Evolutionary conservation across 176 grass and related monocot genomes (phyloP), one percentile per base, ranked within the genome.

Genomic region (Carex kokanica): DNA sequence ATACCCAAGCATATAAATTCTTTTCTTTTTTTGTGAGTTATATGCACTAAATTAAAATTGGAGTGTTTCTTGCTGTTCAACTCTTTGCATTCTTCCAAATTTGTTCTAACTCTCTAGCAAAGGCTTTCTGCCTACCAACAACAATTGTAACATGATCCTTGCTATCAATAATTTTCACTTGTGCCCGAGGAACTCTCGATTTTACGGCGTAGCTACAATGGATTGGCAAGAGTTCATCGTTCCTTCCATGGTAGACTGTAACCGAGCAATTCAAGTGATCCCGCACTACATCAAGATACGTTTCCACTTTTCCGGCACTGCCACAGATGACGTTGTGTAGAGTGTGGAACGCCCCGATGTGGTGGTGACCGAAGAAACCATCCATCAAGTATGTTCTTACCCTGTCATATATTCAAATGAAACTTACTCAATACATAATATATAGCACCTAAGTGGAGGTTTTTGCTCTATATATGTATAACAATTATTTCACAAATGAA

Each of bases 261-360:
- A 98, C 92, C 0, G 86, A 88, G 86, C 95, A 94, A 58, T 77
- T 89, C 25, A 94, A 92, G 82, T 91, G 82, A 49, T 98, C 89
- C 29, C 89, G 53, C 60, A 98, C 92, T 14, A 86, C 47, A 31
- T 94, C 95, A 0, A 98, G 95, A 78, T 93, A 98, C 34, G 66
- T 57, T 53, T 98, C 95, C 32, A 98, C 86, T 86, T 94, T 98
- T 17, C 87, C 90, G 6, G 92, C 90, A 56, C 92, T 93, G 87
- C 95, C 95, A 36, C 95, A 98, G 64, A 98, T 98, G 81, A 98
- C 89, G 83, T 98, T 98, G 87, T 98, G 95, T 12, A 98, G 90
- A 3, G 95, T 98, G 84, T 98, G 95, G 87, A 92, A 98, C 7
- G 95, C 91, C 0, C 92, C 89, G 62, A 94, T 94, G 87, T 98